Evolutionary conservation across 495 filamentous ascomycete genomes (phyloP).

Genomic region (Cercophora scortea): DNA sequence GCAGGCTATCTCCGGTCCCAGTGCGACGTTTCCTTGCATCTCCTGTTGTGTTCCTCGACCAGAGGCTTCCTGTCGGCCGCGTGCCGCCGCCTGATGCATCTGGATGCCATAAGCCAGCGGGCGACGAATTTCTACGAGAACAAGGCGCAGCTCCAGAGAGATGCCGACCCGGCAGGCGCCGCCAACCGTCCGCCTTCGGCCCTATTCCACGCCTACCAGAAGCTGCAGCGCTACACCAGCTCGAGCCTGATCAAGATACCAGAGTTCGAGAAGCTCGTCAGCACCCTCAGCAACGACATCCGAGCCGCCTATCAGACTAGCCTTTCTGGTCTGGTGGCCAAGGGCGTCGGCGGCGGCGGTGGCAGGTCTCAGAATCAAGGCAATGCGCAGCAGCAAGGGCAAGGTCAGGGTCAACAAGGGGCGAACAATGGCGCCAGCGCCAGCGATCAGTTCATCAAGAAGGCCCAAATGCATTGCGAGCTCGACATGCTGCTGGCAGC

Average conservation of each 20-base stretch:
- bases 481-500: constrained; percentile 41
- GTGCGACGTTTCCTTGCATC: constrained; percentile 52
- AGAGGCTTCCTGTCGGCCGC: constrained; percentile 61
- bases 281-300: constrained; percentile 33
- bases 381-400: constrained; percentile 20
- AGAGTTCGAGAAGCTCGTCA: constrained; percentile 43
- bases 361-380: constrained; percentile 13
- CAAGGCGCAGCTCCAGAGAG: constrained; percentile 11
- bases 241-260: constrained; percentile 35
- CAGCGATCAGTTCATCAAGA: constrained; percentile 29
- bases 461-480: constrained; percentile 31
- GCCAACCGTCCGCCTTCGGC: constrained; percentile 18
- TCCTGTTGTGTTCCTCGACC: constrained; percentile 66
- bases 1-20: constrained; percentile 33
- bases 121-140: constrained; percentile 33
- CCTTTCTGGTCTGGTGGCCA: constrained; percentile 23
- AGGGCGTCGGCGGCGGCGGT: constrained; percentile 18
- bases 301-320: constrained; percentile 36
- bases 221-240: constrained; percentile 34
- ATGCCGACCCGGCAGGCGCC: constrained; percentile 12
- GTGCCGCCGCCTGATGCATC: constrained; percentile 52
- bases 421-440: constrained; percentile 4
- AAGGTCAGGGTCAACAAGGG: not conserved
- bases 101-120: constrained; percentile 32
- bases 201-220: constrained; percentile 39